phyloP scores from a whole-genome alignment of 768 basidiomycete species.

The Boletus bicolor region DNA sequence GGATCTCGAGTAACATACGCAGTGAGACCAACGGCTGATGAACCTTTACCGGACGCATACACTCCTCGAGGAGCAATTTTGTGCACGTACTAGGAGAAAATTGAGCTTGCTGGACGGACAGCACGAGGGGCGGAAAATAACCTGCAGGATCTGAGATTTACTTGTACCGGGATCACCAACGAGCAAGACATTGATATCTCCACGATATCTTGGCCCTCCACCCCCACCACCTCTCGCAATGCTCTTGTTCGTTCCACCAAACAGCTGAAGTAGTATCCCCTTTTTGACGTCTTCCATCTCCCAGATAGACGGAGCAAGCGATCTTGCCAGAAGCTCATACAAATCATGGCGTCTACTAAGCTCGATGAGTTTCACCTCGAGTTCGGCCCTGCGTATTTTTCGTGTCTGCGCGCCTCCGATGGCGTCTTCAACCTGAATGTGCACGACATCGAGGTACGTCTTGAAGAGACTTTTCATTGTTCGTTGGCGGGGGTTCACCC shows the following conservation, averaged over 20 bases:
- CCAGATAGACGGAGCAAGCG: conserved; percentile 93
- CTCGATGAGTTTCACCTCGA: conserved; percentile 74
- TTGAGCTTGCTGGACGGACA: background rate
- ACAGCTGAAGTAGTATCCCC: conserved; percentile 91
- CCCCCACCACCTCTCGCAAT: conserved; percentile 91
- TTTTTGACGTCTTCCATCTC: conserved; percentile 99
- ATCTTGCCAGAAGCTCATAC: conserved; percentile 80
- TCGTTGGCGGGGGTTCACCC: conserved; percentile 88
- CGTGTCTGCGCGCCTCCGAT: conserved; percentile 35
- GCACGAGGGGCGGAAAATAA: conserved; percentile 30
- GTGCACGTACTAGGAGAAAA: conserved; percentile 78
- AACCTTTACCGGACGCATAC: conserved; percentile 96
- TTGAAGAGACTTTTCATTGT: conserved; percentile 95
- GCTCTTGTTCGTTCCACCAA: conserved; percentile 97
- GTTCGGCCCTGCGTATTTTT: conserved; percentile 55
- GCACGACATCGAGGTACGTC: conserved; percentile 95
- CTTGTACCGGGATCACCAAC: conserved; percentile 97
- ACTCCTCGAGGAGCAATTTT: conserved; percentile 98
- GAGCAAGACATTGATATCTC: conserved; percentile 95
- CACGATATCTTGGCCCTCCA: conserved; percentile 93
- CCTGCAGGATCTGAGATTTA: conserved; percentile 94
- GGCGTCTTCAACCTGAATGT: conserved; percentile 64
- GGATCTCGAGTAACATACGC: conserved; percentile 98
- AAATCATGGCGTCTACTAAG: conserved; percentile 75
- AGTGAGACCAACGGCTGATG: conserved; percentile 96